phyloP scores from a whole-genome alignment of 108 stramenopile genomes.

The Skeletonema potamos region DNA sequence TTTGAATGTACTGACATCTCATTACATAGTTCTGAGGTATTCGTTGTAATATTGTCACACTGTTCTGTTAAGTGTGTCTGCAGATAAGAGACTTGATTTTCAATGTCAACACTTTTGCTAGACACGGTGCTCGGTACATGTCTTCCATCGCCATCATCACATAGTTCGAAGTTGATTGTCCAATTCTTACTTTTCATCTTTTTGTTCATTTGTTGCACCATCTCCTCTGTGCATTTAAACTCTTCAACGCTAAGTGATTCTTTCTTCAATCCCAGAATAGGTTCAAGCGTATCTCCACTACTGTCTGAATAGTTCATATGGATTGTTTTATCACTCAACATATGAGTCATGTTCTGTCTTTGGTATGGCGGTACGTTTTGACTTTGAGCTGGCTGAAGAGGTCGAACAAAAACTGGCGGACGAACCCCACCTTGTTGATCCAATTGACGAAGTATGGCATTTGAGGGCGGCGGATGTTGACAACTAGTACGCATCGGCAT shows the following conservation, averaged over 20 bases:
- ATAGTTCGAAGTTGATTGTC: background rate
- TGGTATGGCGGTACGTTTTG: background rate
- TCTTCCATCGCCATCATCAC: background rate
- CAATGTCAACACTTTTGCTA: background rate
- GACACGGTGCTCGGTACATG: background rate
- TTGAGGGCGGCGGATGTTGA: background rate
- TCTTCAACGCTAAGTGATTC: background rate
- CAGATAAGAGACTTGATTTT: background rate
- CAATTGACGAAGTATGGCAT: background rate
- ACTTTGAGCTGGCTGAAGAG: background rate
- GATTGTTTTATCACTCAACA: background rate
- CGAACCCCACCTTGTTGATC: background rate
- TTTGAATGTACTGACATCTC: background rate
- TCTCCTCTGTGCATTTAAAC: background rate
- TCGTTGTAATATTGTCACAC: background rate
- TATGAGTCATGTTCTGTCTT: background rate
- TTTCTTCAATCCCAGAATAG: background rate
- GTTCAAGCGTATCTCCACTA: background rate
- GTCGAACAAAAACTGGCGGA: background rate
- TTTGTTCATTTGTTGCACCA: background rate
- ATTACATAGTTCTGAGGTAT: background rate
- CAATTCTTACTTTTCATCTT: background rate
- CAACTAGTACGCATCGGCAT: background rate
- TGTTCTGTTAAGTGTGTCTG: background rate
- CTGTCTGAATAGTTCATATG: background rate